Base-by-base conservation (phyloP, 805 yeast species). In the Jamesozyma lodderae region DNA sequence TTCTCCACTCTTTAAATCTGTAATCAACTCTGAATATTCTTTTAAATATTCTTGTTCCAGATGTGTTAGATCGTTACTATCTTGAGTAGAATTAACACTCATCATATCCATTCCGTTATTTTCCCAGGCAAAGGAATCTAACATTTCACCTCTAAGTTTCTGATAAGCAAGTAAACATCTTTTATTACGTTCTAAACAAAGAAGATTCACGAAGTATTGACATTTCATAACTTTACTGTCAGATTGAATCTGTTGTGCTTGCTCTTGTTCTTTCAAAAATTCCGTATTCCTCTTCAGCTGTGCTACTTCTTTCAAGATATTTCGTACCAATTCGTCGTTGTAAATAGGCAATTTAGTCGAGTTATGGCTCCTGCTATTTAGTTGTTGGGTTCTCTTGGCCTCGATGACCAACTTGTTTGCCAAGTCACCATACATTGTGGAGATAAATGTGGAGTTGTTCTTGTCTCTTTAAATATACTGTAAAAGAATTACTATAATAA, bases 391-490 rank as follows among this genome's bases (percentile, higher is more conserved):
- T 46, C 97, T 67, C 44, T 87, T 81, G 13, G 96, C 92, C 41
- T 92, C 96, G 25, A 77, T 67, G 2, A 84, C 70, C n/a, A 90
- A 72, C 57, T 90, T 90, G 43, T 76, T 74, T 2, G 90, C 96
- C 4, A 74, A 51, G 50, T 88, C 96, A 21, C 96, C 96, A 51
- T 85, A 85, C 98, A 90, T 90, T n/a, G n/a, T n/a, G n/a, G n/a
- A n/a, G n/a, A n/a, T n/a, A n/a, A n/a, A n/a, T n/a, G n/a, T n/a
- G n/a, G n/a, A n/a, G n/a, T n/a, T n/a, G n/a, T n/a, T n/a, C n/a
- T n/a, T n/a, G n/a, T n/a, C n/a, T n/a, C n/a, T n/a, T n/a, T n/a
- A n/a, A n/a, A n/a, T n/a, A n/a, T n/a, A n/a, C n/a, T n/a, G n/a
- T n/a, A n/a, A n/a, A n/a, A n/a, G n/a, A n/a, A n/a, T n/a, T n/a